Percentiles rank a stretch among this genome's conserved stretches.
Evolutionary conservation across 768 basidiomycete genomes (phyloP).

Genomic region (Leccinum sublutescens): DNA sequence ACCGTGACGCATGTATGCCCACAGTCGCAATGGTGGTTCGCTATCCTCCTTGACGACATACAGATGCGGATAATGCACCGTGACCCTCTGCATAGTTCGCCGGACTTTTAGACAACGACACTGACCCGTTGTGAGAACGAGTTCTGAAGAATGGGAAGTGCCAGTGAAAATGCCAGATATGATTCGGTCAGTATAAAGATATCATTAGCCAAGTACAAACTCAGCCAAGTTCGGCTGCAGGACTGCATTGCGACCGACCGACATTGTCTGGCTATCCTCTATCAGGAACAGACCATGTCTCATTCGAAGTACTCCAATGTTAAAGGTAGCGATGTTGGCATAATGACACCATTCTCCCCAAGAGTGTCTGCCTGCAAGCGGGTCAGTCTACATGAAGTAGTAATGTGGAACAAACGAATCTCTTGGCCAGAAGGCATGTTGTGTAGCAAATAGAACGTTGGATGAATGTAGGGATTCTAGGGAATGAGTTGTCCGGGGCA

Average conservation of each 20-base stretch:
- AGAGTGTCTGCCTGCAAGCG: constrained; percentile 76
- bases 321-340: constrained; percentile 80
- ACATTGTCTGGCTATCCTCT: constrained; percentile 96
- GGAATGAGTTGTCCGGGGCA: constrained; percentile 89
- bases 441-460: constrained; percentile 92
- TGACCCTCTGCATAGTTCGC: constrained; percentile 27
- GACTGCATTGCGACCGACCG: constrained; percentile 77
- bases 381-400: constrained; percentile 3
- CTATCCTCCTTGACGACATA: too few species aligned
- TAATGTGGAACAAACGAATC: constrained; percentile 40
- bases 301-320: constrained; percentile 87
- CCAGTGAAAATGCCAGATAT: too few species aligned
- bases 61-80: too few species aligned
- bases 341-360: constrained; percentile 50
- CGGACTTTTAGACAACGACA: constrained; percentile 88
- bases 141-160: too few species aligned
- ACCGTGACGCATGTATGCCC: background rate
- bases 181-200: constrained; percentile 29
- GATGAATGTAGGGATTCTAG: constrained; percentile 67
- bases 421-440: constrained; percentile 80
- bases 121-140: constrained; percentile 91
- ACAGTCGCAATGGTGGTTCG: background rate
- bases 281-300: constrained; percentile 90
- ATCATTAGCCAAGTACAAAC: too few species aligned
- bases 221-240: constrained; percentile 64